phyloP scores from a whole-genome alignment of 2,329 filamentous ascomycete species.

The Cryoendolithus antarcticus region DNA sequence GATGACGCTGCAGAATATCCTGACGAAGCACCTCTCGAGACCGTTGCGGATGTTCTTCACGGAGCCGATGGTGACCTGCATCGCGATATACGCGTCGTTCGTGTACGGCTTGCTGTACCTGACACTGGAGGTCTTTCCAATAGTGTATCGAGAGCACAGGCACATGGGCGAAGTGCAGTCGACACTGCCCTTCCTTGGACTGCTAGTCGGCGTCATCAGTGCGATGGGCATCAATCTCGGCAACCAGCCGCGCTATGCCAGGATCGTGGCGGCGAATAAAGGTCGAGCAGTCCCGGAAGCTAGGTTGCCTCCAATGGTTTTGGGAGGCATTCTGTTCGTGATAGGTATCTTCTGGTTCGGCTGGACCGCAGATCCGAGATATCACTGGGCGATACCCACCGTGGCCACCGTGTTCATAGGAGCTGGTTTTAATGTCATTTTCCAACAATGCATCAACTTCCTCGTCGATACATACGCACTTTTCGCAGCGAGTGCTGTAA shows the following conservation, averaged over 20 bases:
- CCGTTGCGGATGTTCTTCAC: conserved; percentile 33
- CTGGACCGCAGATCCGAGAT: conserved; percentile 26
- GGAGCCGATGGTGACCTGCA: conserved; percentile 35
- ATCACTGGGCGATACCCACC: conserved; percentile 30
- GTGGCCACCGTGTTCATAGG: conserved; percentile 32
- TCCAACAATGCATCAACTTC: conserved; percentile 37
- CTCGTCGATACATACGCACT: conserved; percentile 19
- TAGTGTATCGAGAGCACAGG: conserved; percentile 33
- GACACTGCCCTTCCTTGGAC: conserved; percentile 34
- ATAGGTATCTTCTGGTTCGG: conserved; percentile 24
- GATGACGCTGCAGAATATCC: conserved; percentile 26
- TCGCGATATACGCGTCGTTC: conserved; percentile 26
- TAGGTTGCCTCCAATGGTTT: conserved; percentile 31
- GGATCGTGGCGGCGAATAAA: conserved; percentile 24
- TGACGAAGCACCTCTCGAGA: conserved; percentile 31
- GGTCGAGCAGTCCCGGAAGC: conserved; percentile 24
- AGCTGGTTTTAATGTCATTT: conserved; percentile 34
- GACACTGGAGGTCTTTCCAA: conserved; percentile 35
- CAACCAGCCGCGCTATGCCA: conserved; percentile 26
- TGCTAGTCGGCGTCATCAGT: conserved; percentile 32
- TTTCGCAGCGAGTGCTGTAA: conserved; percentile 36
- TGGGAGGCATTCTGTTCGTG: conserved; percentile 32
- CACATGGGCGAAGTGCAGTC: conserved; percentile 30
- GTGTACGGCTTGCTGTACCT: conserved; percentile 37
- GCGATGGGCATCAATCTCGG: conserved; percentile 31